phyloP scores from a whole-genome alignment of 441 rosid genomes.

The Pelargonium myrrhifolium region DNA sequence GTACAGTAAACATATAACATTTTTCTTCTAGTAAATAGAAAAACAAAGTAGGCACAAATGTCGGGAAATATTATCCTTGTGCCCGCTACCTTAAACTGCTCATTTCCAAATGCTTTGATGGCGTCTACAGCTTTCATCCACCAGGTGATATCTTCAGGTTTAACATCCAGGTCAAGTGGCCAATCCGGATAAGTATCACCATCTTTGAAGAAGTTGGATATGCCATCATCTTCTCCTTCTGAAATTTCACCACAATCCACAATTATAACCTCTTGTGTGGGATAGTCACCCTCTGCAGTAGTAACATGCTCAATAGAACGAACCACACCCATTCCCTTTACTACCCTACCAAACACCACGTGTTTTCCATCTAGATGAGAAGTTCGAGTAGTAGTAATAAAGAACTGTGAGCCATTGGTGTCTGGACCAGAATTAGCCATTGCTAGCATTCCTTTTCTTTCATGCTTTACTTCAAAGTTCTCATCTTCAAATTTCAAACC shows the following conservation, averaged over 20 bases:
- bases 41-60: background rate
- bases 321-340: constrained; percentile 44
- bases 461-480: constrained; percentile 36
- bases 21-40: background rate
- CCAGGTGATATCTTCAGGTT: constrained; percentile 3
- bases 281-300: constrained; percentile 13
- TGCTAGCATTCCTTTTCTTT: constrained; percentile 35
- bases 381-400: constrained; percentile 32
- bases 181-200: constrained; percentile 1
- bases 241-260: constrained; percentile 33
- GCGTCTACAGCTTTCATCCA: background rate
- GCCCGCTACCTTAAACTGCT: background rate
- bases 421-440: constrained; percentile 44
- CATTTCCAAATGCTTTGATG: background rate
- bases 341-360: constrained; percentile 40
- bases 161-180: constrained; percentile 5
- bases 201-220: constrained; percentile 2
- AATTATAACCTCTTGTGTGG: constrained; percentile 20
- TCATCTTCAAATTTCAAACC: constrained; percentile 40
- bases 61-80: background rate
- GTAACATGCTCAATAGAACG: constrained; percentile 31
- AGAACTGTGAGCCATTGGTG: constrained; percentile 46
- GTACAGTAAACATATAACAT: background rate
- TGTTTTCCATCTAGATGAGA: constrained; percentile 40
- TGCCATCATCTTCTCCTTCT: background rate